Conservation (phyloP, 805 yeast genomes). For the Candida maris region DNA sequence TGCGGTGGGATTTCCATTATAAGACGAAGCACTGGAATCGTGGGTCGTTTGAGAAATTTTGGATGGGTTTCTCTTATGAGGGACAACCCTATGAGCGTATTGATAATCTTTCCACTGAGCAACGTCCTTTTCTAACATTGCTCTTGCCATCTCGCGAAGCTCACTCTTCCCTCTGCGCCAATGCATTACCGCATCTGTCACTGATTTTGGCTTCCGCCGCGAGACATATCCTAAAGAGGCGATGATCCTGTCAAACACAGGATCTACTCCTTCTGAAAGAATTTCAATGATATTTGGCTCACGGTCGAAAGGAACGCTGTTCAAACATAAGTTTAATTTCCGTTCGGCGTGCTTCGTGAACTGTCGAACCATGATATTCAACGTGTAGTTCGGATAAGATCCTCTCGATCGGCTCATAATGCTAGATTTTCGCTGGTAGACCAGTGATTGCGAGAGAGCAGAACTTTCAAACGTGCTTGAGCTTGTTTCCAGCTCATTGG, state of each 20-base stretch:
- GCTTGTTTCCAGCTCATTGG: slow-evolving; percentile 33
- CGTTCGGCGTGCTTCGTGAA: slow-evolving; percentile 92
- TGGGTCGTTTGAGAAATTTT: slow-evolving; percentile 15
- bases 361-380: slow-evolving; percentile 92
- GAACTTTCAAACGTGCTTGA: slow-evolving; percentile 41
- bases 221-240: slow-evolving; percentile 89
- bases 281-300: slow-evolving; percentile 80
- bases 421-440: neutral
- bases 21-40: slow-evolving; percentile 9
- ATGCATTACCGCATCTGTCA: slow-evolving; percentile 95
- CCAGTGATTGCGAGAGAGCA: neutral
- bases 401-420: slow-evolving; percentile 42
- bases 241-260: slow-evolving; percentile 79
- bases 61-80: slow-evolving; percentile 26
- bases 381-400: slow-evolving; percentile 72
- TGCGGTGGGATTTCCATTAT: slow-evolving; percentile 10
- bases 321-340: slow-evolving; percentile 69
- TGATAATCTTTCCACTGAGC: slow-evolving; percentile 22
- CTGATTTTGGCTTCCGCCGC: slow-evolving; percentile 85
- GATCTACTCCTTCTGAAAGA: slow-evolving; percentile 82
- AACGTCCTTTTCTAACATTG: slow-evolving; percentile 43
- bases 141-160: slow-evolving; percentile 62
- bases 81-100: slow-evolving; percentile 2
- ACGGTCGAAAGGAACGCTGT: slow-evolving; percentile 55
- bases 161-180: slow-evolving; percentile 96